Conservation (phyloP, 768 basidiomycete genomes). For the Tylopilus balloui region DNA sequence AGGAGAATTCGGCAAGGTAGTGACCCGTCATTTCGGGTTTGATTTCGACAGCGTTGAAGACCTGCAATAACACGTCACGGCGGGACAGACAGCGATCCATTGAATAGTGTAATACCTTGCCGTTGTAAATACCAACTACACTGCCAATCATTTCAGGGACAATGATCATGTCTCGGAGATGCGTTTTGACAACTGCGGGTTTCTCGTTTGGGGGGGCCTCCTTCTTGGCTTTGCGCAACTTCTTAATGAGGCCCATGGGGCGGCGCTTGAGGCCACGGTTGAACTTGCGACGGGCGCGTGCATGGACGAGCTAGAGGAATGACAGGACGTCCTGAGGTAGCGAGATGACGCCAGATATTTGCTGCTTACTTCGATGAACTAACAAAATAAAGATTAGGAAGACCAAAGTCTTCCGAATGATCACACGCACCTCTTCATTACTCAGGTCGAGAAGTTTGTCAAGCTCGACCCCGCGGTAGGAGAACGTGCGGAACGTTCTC, state of each 20-base stretch:
- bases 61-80: slow-evolving; percentile 37
- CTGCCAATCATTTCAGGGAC: slow-evolving; percentile 99
- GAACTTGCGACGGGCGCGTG: slow-evolving; percentile 98
- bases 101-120: slow-evolving; percentile 57
- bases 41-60: slow-evolving; percentile 96
- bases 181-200: slow-evolving; percentile 97
- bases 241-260: slow-evolving; percentile 99
- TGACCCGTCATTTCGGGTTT: slow-evolving; percentile 99
- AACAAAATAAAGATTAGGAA: slow-evolving; percentile 1
- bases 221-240: slow-evolving; percentile 99
- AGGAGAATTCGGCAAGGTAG: slow-evolving; percentile 97
- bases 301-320: slow-evolving; percentile 79
- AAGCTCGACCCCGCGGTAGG: slow-evolving; percentile 96
- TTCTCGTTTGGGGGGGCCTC: slow-evolving; percentile 99
- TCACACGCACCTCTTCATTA: slow-evolving; percentile 81
- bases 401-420: not conserved
- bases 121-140: slow-evolving; percentile 98
- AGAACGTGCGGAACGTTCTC: slow-evolving; percentile 98
- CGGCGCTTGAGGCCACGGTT: slow-evolving; percentile 97
- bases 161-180: slow-evolving; percentile 99
- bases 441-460: slow-evolving; percentile 95
- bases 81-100: not conserved
- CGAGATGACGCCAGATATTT: slow-evolving; percentile 6
- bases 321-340: not conserved
- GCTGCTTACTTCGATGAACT: slow-evolving; percentile 76